phyloP scores from a whole-genome alignment of 2,329 filamentous ascomycete species.

The Beauveria asiatica region DNA sequence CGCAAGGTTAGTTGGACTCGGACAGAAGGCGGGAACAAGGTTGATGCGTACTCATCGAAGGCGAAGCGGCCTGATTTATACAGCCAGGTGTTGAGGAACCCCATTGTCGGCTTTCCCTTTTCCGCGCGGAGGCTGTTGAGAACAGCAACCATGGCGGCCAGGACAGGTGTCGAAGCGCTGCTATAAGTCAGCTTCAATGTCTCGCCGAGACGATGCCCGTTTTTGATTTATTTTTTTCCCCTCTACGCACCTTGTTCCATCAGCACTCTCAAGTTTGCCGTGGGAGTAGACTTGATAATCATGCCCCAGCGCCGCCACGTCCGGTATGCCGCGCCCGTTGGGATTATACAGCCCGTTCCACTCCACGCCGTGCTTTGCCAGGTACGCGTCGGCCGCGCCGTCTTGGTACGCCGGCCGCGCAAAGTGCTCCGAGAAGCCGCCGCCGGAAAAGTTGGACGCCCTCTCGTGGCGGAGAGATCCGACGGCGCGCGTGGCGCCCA shows the following conservation, averaged over 20 bases:
- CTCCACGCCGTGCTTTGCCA: constrained; percentile 32
- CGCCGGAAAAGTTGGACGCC: constrained; percentile 43
- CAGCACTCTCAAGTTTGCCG: constrained; percentile 18
- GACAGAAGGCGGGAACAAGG: neutral
- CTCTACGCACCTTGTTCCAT: constrained; percentile 25
- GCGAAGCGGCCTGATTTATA: constrained; percentile 30
- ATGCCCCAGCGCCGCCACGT: constrained; percentile 47
- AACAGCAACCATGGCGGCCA: constrained; percentile 54
- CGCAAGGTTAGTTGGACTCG: constrained; percentile 1
- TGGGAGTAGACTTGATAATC: constrained; percentile 27
- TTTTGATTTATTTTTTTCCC: neutral
- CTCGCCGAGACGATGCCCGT: neutral
- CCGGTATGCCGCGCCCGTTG: constrained; percentile 50
- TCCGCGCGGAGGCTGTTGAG: constrained; percentile 55
- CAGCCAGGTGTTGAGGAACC: constrained; percentile 55
- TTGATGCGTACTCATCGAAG: constrained; percentile 27
- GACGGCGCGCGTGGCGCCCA: constrained; percentile 44
- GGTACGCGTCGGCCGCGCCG: constrained; percentile 37
- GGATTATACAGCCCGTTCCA: constrained; percentile 40
- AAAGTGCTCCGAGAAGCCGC: constrained; percentile 43
- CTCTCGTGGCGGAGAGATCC: constrained; percentile 37
- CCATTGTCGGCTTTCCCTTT: constrained; percentile 42
- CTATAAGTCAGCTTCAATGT: neutral
- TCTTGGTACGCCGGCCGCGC: constrained; percentile 35
- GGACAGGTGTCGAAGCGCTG: constrained; percentile 51